These are phyloP conservation scores for Aspergillus sp. DNA, from an alignment of 2,329 filamentous ascomycete genomes.

Conservation along the genomic window DNA sequence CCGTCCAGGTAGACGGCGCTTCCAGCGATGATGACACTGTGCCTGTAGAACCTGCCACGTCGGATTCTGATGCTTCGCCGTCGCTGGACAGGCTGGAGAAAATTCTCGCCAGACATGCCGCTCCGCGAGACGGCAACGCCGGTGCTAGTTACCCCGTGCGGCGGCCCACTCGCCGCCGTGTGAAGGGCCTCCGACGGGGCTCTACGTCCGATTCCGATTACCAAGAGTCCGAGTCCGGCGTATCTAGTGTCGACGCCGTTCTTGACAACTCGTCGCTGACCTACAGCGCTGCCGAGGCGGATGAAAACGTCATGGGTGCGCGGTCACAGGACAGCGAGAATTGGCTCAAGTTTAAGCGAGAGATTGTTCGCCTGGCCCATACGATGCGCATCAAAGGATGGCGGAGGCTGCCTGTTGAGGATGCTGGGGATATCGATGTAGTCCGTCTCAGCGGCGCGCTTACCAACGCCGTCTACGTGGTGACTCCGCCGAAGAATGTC, in stretches of 20 bases:
- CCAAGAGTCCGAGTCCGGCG: slow-evolving; percentile 67
- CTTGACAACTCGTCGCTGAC: slow-evolving; percentile 84
- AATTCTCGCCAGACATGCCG: slow-evolving; percentile 46
- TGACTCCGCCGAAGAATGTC: slow-evolving; percentile 65
- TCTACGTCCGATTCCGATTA: slow-evolving; percentile 79
- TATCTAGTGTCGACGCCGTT: slow-evolving; percentile 72
- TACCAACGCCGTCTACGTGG: slow-evolving; percentile 94
- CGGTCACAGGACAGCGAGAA: slow-evolving; percentile 60
- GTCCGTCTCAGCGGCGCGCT: slow-evolving; percentile 66
- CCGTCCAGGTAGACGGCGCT: slow-evolving; percentile 21
- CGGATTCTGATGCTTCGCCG: slow-evolving; percentile 58
- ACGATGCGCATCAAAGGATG: slow-evolving; percentile 86
- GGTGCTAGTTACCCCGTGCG: slow-evolving; percentile 12
- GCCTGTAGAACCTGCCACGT: slow-evolving; percentile 36
- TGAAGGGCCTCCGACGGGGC: slow-evolving; percentile 31
- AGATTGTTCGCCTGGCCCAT: slow-evolving; percentile 81
- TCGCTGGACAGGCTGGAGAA: slow-evolving; percentile 73
- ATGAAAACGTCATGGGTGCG: slow-evolving; percentile 36
- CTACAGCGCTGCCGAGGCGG: slow-evolving; percentile 42
- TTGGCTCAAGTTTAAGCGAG: slow-evolving; percentile 82
- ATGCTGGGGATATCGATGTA: slow-evolving; percentile 35
- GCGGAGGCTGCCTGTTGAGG: slow-evolving; percentile 60
- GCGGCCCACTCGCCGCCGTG: slow-evolving; percentile 24
- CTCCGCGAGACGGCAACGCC: slow-evolving; percentile 18
- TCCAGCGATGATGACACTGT: slow-evolving; percentile 11